Evolutionary conservation across 768 basidiomycete species (phyloP).

Genomic region (Pleurotus tuoliensis): DNA sequence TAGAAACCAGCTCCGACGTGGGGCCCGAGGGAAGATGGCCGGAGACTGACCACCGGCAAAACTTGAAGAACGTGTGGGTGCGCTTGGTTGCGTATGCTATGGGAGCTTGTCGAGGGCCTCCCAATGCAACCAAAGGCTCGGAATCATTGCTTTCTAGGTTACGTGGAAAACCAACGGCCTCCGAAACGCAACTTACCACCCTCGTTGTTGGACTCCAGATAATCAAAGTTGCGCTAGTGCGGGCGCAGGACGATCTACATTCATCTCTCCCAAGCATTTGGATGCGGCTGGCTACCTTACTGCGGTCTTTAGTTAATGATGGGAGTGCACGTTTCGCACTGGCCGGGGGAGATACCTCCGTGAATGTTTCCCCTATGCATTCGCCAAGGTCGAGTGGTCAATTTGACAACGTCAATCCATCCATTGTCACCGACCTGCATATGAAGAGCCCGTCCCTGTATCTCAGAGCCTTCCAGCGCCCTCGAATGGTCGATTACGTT

Average conservation of each 20-base stretch:
- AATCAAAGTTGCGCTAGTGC: constrained; percentile 62
- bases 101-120: constrained; percentile 35
- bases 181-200: constrained; percentile 31
- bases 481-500: constrained; percentile 65
- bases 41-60: constrained; percentile 43
- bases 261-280: constrained; percentile 54
- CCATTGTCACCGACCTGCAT: constrained; percentile 23
- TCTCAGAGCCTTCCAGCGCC: constrained; percentile 18
- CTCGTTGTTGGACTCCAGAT: constrained; percentile 58
- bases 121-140: constrained; percentile 32
- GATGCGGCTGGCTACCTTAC: constrained; percentile 52
- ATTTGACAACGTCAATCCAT: constrained; percentile 25
- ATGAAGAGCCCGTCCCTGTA: constrained; percentile 1
- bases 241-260: constrained; percentile 59
- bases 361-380: constrained; percentile 45
- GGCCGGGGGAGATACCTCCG: constrained; percentile 35
- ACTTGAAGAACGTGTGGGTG: constrained; percentile 51
- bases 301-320: constrained; percentile 47
- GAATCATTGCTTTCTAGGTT: constrained; percentile 28
- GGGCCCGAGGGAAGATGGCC: constrained; percentile 34
- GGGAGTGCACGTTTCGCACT: constrained; percentile 64
- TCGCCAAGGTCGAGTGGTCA: constrained; percentile 47
- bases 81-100: constrained; percentile 60
- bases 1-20: constrained; percentile 49
- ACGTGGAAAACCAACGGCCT: constrained; percentile 1